These are phyloP conservation scores for Pythium aphanidermatum DNA, from an alignment of 352 stramenopile species.

Conservation along the genomic window DNA sequence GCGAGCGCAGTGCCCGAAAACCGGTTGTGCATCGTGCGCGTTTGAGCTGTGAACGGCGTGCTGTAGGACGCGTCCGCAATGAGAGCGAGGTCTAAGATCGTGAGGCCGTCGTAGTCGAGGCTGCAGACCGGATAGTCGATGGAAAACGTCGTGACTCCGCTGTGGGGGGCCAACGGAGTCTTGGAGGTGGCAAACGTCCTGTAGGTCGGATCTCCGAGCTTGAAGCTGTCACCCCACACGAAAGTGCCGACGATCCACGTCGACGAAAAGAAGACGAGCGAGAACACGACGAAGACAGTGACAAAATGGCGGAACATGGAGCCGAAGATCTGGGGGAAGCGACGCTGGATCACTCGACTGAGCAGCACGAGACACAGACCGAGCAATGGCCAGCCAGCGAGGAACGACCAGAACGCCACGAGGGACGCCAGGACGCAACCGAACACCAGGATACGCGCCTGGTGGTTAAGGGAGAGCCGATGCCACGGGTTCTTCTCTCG, in stretches of 20 bases:
- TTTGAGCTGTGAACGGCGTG: constrained; percentile 17
- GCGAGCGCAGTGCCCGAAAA: constrained; percentile 26
- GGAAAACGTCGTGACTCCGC: neutral
- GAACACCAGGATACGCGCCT: constrained; percentile 44
- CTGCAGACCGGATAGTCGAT: constrained; percentile 26
- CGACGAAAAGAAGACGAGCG: constrained; percentile 81
- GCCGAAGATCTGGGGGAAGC: constrained; percentile 76
- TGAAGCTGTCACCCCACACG: constrained; percentile 46
- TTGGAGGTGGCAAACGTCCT: neutral
- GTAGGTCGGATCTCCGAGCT: constrained; percentile 42
- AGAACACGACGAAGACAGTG: constrained; percentile 63
- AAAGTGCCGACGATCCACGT: constrained; percentile 74
- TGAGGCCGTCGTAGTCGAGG: constrained; percentile 23
- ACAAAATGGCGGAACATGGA: constrained; percentile 72
- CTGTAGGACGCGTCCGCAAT: constrained; percentile 31
- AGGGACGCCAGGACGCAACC: constrained; percentile 47
- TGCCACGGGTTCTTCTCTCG: constrained; percentile 52
- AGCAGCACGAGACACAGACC: constrained; percentile 56
- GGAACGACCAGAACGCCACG: constrained; percentile 50
- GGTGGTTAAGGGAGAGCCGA: constrained; percentile 33
- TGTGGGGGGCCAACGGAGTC: constrained; percentile 2
- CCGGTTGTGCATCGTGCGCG: constrained; percentile 18
- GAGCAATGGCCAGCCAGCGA: constrained; percentile 73
- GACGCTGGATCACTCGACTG: constrained; percentile 54
- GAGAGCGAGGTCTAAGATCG: constrained; percentile 25